Base-by-base conservation (phyloP, 2,329 filamentous ascomycete species). In the Trichoderma simmonsii region DNA sequence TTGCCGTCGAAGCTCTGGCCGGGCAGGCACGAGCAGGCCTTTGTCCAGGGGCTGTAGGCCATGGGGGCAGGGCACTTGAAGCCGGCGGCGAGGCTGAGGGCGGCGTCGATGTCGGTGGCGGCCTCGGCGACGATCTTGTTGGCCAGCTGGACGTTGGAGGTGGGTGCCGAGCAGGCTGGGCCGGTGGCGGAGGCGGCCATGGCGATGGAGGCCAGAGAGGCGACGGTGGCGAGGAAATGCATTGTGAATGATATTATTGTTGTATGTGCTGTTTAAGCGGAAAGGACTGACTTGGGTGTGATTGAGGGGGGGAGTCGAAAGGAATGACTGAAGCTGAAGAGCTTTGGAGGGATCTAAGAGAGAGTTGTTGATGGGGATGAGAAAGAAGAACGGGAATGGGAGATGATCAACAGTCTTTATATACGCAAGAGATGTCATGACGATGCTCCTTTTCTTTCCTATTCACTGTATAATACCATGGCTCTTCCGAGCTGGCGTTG, bases 1-100 rank as follows among this genome's bases (percentile, higher is more conserved):
- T 73, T 75, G 65, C 73, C 73, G 57, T 85, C 82, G 73, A 81
- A 81, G 70, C 79, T 77, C 77, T 82, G 80, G 71, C 83, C 84
- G 15, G 83, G 80, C 15, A 80, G 73, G 72, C 85, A 85, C 18
- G 84, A 77, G 77, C 85, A 86, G 36, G 84, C 71, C 75, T 79
- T 79, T 72, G 78, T 79, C 81, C 81, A 82, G 72, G 78, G 77
- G 76, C 78, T 79, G 79, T 82, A 82, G 75, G 65, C 73, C 81
- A 82, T 82, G 75, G 73, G 72, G 14, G 68, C 71, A 43, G 80
- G 81, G 77, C 81, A 82, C 51, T 71, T 71, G 77, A 80, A 82
- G 74, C 70, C 66, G 8, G 15, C 59, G 60, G 61, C 68, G 60
- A 71, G 68, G 68, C 8, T 51, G 21, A 71, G 43, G 15, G 68